These are phyloP conservation scores for Cyclocybe aegerita DNA, from an alignment of 768 basidiomycete species.

Conservation along the genomic window DNA sequence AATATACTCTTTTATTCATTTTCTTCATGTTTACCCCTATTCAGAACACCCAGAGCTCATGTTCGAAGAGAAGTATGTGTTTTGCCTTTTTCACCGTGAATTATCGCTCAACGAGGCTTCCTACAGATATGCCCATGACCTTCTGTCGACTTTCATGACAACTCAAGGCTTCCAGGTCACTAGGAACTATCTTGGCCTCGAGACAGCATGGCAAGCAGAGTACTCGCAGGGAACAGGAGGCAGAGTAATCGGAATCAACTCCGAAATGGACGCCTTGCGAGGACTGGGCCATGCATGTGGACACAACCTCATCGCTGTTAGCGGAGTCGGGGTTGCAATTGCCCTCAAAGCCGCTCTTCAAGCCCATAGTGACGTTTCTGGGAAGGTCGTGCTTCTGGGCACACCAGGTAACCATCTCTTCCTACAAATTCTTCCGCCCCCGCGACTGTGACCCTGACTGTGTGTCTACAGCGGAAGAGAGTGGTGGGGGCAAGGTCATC, in stretches of 20 bases:
- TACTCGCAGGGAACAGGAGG: conserved; percentile 59
- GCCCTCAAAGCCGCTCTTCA: conserved; percentile 70
- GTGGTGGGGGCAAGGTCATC: conserved; percentile 73
- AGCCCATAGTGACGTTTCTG: conserved; percentile 53
- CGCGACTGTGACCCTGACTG: neutral
- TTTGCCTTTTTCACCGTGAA: neutral
- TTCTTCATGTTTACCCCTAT: neutral
- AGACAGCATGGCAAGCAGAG: conserved; percentile 79
- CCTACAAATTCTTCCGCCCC: neutral
- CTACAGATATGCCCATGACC: conserved; percentile 69
- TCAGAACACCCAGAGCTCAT: conserved; percentile 65
- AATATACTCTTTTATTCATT: neutral
- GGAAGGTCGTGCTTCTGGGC: conserved; percentile 72
- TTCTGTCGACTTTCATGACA: conserved; percentile 65
- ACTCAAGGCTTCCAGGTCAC: conserved; percentile 71
- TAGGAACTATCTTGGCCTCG: conserved; percentile 63
- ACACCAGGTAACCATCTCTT: conserved; percentile 56
- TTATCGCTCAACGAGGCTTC: conserved; percentile 3
- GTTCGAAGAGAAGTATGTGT: conserved; percentile 62
- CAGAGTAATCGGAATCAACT: conserved; percentile 73
- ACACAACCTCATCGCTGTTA: conserved; percentile 81
- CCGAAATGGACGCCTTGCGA: conserved; percentile 71
- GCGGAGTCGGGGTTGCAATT: conserved; percentile 73
- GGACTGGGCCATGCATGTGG: conserved; percentile 72
- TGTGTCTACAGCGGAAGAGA: conserved; percentile 63